These are phyloP conservation scores for Prunus dulcis DNA, from an alignment of 306 rosid genomes.

Conservation along the genomic window DNA sequence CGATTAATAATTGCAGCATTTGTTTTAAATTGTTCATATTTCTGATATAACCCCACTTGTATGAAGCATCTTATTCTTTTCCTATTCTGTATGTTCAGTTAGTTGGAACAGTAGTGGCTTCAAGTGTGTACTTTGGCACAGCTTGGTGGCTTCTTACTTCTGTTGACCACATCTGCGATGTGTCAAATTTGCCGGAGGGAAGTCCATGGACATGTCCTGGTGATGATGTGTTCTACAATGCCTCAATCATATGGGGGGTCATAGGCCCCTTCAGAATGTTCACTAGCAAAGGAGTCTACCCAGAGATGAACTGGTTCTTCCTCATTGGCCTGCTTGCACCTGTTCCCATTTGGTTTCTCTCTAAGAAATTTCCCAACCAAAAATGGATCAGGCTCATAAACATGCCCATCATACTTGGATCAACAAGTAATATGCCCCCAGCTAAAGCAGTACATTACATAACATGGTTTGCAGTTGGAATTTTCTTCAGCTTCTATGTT, in stretches of 20 bases:
- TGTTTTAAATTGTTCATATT: not conserved
- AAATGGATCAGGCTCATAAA: conserved; percentile 30
- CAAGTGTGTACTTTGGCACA: conserved; percentile 39
- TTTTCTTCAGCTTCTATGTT: conserved; percentile 22
- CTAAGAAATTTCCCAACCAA: conserved; percentile 19
- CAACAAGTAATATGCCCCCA: conserved; percentile 14
- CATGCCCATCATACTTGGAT: conserved; percentile 29
- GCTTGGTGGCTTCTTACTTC: conserved; percentile 50
- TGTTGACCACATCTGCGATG: conserved; percentile 33
- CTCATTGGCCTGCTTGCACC: conserved; percentile 37
- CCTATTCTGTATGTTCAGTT: conserved; percentile 18
- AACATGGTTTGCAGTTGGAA: conserved; percentile 17
- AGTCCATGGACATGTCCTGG: conserved; percentile 56
- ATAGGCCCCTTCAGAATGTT: conserved; percentile 42
- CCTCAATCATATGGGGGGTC: conserved; percentile 50
- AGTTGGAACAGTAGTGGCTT: conserved; percentile 44
- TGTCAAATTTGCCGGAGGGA: conserved; percentile 28
- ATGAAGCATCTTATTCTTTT: not conserved
- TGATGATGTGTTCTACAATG: conserved; percentile 39
- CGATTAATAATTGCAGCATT: no score
- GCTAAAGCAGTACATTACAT: conserved; percentile 21
- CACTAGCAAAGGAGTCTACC: conserved; percentile 31
- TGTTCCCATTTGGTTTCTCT: conserved; percentile 31
- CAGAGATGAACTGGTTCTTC: conserved; percentile 46
- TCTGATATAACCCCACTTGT: not conserved